Evolutionary conservation across 108 stramenopile genomes (phyloP), one percentile per base, ranked within the genome.

Genomic region (Asterionellopsis glacialis): DNA sequence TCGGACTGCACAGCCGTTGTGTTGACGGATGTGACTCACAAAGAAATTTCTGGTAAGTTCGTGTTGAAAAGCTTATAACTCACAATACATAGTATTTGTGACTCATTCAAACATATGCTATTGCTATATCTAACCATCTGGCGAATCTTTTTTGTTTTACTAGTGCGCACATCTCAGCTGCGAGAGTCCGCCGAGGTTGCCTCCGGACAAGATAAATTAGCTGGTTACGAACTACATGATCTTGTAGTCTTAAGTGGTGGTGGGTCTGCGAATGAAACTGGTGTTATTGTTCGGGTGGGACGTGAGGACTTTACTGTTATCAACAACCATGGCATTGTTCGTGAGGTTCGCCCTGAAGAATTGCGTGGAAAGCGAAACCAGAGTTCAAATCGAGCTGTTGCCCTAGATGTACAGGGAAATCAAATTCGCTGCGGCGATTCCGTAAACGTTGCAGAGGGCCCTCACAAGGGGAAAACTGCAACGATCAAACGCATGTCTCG

Each of bases 401-500:
- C 94, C 0, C 77, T 95, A 39, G 94, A 95, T 63, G 88, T 92
- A 14, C 86, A 91, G 63, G 85, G 85, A 51, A 83, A 90, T 61
- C 90, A 90, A 64, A 87, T 91, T 61, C 79, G 90, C 33, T 72
- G 68, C 51, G 90, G 94, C 9, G 94, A 95, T 63, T 73, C 83
- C 25, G 94, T 95, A 11, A 95, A 76, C 49, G 76, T 95, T 56
- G 81, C 82, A 13, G 90, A 95, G 67, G 94, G 94, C 23, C 86
- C 88, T 39, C 85, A 92, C 69, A 91, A 91, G 72, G 90, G 90
- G 41, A 91, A 92, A 72, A 66, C 79, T 26, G 94, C 90, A 11
- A 92, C 94, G 26, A 92, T 95, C 71, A 95, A 95, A 66, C 83
- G 85, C 26, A 87, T 95, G 83, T 88, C 79, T 61, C 88, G 90